A percentile compares a stretch with the other conserved stretches of the same genome.
Evolutionary conservation across 768 basidiomycete species (phyloP).

Genomic region (Tricholoma furcatifolium): DNA sequence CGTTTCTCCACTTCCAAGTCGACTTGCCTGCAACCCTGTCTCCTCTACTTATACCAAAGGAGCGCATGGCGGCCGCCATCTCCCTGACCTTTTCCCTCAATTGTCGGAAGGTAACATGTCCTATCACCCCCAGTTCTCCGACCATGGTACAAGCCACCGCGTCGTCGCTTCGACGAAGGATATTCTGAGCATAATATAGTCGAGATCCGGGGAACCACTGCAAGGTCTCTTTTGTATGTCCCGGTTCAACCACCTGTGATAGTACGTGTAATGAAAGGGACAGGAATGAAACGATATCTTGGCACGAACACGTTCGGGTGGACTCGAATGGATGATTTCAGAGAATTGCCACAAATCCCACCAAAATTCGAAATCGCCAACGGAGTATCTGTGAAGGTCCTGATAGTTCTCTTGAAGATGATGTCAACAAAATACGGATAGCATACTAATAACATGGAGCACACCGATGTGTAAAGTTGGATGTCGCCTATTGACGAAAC

Average conservation of each 20-base stretch:
- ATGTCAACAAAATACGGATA: neutral
- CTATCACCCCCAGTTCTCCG: slow-evolving; percentile 48
- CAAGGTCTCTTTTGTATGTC: slow-evolving; percentile 51
- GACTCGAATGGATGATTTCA: slow-evolving; percentile 56
- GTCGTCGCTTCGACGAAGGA: slow-evolving; percentile 57
- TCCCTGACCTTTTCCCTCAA: slow-evolving; percentile 49
- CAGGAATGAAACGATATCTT: neutral
- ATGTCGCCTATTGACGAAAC: slow-evolving; percentile 59
- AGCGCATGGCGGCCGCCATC: slow-evolving; percentile 57
- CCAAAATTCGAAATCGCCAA: slow-evolving; percentile 64
- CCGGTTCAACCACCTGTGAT: slow-evolving; percentile 39
- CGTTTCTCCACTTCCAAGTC: neutral
- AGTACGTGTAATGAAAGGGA: neutral
- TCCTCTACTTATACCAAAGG: slow-evolving; percentile 51
- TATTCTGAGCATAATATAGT: slow-evolving; percentile 71
- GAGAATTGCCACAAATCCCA: slow-evolving; percentile 63
- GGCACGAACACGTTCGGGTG: slow-evolving; percentile 26
- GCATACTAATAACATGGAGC: neutral
- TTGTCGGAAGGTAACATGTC: slow-evolving; percentile 49
- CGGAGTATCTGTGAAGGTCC: slow-evolving; percentile 65
- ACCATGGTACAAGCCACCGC: slow-evolving; percentile 54
- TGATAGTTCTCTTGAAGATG: slow-evolving; percentile 49
- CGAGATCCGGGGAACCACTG: slow-evolving; percentile 65
- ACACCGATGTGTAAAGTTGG: slow-evolving; percentile 43
- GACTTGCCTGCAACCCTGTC: slow-evolving; percentile 63